Base-by-base conservation (phyloP, 2,329 filamentous ascomycete genomes). In the Xylariales sp. region DNA sequence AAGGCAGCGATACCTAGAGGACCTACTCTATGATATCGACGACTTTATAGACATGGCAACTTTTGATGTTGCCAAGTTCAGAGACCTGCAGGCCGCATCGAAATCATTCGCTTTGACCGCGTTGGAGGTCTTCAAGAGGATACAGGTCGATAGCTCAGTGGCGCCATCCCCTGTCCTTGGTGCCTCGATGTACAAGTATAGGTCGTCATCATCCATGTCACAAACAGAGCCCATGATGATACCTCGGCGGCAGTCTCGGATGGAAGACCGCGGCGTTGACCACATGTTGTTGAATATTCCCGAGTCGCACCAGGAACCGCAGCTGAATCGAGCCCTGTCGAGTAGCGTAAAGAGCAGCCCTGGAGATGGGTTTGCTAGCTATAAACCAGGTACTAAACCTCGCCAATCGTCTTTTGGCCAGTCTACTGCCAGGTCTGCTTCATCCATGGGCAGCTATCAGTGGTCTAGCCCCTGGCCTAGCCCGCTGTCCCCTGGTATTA, bases 1-100 rank as follows among this genome's bases (percentile, higher is more conserved):
- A 33, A 49, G 45, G 12, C 51, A 52, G 17, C 46, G 60, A 10
- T 40, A 46, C 13, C 47, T 68, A 4, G 64, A 67, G 33, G 61
- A 66, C 37, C 49, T 67, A 4, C 54, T 69, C 6, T 69, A 67
- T 46, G 65, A 68, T 40, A 60, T 69, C 29, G 65, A 69, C 28
- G 66, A 69, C 49, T 67, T 59, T 39, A 59, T 59, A 19, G 57
- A 65, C 18, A 44, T 53, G 5, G 60, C 61, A 31, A 53, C 59
- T 5, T 68, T 65, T 38, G 59, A 63, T 8, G 44, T 49, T 15
- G 46, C 49, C 18, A 60, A 54, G 40, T 69, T 65, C 37, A 41
- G 52, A 2, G 56, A 61, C 14, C 45, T 69, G 5, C 64, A 67
- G 37, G 49, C 60, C 0, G 61, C 64, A 0, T 62, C 63, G 3